These are phyloP conservation scores for Odontarrhena argentea DNA, from an alignment of 345 rosid species.

Conservation along the genomic window DNA sequence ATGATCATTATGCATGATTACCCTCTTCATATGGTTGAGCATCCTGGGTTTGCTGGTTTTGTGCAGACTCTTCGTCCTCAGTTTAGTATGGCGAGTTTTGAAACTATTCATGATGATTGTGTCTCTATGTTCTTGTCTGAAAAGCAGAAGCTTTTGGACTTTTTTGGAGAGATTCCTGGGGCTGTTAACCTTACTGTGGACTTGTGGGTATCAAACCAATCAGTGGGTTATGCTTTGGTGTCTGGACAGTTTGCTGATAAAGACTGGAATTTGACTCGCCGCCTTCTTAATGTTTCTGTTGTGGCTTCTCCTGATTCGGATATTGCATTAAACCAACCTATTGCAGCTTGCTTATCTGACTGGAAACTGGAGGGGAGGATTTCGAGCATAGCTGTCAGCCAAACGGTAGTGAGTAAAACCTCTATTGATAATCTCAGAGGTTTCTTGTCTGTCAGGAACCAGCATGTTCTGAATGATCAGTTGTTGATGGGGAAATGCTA, in stretches of 20 bases:
- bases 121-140: conserved; percentile 64
- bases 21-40: conserved; percentile 87
- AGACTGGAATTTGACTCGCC: conserved; percentile 64
- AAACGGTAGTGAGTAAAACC: conserved; percentile 50
- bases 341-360: conserved; percentile 72
- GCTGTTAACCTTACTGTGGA: conserved; percentile 72
- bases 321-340: conserved; percentile 50
- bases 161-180: conserved; percentile 67
- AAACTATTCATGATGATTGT: conserved; percentile 68
- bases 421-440: conserved; percentile 68
- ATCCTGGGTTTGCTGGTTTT: conserved; percentile 67
- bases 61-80: conserved; percentile 70
- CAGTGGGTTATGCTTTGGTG: conserved; percentile 67
- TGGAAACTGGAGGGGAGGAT: conserved; percentile 76
- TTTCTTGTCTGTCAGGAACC: conserved; percentile 61
- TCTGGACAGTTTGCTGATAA: conserved; percentile 75
- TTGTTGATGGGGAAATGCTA: conserved; percentile 66
- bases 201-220: conserved; percentile 68
- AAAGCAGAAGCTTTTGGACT: conserved; percentile 61
- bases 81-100: conserved; percentile 54
- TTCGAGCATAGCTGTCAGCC: conserved; percentile 63
- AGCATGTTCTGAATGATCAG: conserved; percentile 70
- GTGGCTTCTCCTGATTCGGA: conserved; percentile 74
- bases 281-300: conserved; percentile 69
- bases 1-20: conserved; percentile 86